Base-by-base conservation (phyloP, 257 asterid species). In the Solanum acaule region DNA sequence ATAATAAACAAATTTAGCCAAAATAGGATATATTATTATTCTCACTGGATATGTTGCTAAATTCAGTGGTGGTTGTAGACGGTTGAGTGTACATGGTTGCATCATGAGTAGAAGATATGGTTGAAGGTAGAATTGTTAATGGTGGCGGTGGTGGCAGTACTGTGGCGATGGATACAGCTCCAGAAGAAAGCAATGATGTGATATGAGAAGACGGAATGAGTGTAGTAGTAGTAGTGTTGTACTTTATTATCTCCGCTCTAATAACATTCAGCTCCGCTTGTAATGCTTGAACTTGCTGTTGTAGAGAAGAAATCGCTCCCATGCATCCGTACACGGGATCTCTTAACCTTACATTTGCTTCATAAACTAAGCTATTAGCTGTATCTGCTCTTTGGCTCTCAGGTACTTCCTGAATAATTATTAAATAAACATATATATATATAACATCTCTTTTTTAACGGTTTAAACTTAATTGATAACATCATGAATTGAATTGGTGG, bases 321-420 rank as follows among this genome's bases (percentile, higher is more conserved):
- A 96, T 93, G 98, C 98, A 95, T 15, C 98, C 99, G 33, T 95
- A 94, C 14, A 96, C 96, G 2, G 99, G 99, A 90, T 96, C 98
- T 77, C 95, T 93, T 37, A 95, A 88, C 93, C 99, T 90, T 63
- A 93, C 95, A 78, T 93, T 94, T 23, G 99, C 99, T 87, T 96
- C 99, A 52, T 94, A 96, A 52, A 94, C 98, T 20, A 96, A 95
- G 83, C 97, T 94, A 29, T 94, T 94, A 61, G 98, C 98, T 3
- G 99, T 94, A 78, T 94, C 97, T 72, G 95, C 96, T 88, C 99
- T 93, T 82, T 94, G 97, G 70, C 90, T 93, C 75, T 94, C 98
- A 3, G 95, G 94, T 72, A 96, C 98, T 85, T 96, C 98, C 98
- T 95, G 90, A 63, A 40, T 40, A 68, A 15, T 73, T 59, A 20